Evolutionary conservation across 495 filamentous ascomycete species (phyloP), one percentile per base, ranked within the genome.

Genomic region (Tetracladium marchalianum): DNA sequence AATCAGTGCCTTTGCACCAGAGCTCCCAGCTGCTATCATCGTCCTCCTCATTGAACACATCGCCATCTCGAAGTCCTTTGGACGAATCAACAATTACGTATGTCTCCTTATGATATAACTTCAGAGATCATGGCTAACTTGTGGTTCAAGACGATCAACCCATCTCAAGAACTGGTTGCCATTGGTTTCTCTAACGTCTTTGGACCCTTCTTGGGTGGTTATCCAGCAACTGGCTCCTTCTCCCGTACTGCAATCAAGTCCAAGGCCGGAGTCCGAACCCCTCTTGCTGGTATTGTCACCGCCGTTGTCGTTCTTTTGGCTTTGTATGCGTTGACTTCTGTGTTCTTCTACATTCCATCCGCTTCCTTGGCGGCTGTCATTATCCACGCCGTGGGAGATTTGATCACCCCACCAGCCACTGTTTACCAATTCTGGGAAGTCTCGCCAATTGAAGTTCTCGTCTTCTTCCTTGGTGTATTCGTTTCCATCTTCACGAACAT

Each of bases 241-340:
- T 93, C 87, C 11, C 81, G 90, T 12, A 96, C 90, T 32, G 90
- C 90, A 18, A 95, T 97, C 68, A 94, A 95, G 63, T 89, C 87
- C 1, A 97, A 96, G 69, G 88, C 90, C 35, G 90, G 90, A 54
- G 90, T 95, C 4, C 80, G 89, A 4, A 93, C 87, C 7, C 90
- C 90, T 0, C 81, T 95, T 45, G 90, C 85, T n/a, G 90, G 90
- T 65, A 71, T 89, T 17, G 87, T 95, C 51, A 97, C 90, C 5
- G 89, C 85, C 0, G n/a, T 80, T 15, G 79, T 97, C 4, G 90
- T 97, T n/a, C 74, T 96, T 0, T 68, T 96, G 16, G 89, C 90
- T 47, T 89, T 95, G 59, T 97, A 96, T 56, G 86, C 85, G n/a
- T 69, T 96, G 17, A 80, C 90, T 4, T 80, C 83, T 7, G 78